Evolutionary conservation across 805 yeast species (phyloP), one percentile per base, ranked within the genome.

Genomic region (Candida arabinofermentans): DNA sequence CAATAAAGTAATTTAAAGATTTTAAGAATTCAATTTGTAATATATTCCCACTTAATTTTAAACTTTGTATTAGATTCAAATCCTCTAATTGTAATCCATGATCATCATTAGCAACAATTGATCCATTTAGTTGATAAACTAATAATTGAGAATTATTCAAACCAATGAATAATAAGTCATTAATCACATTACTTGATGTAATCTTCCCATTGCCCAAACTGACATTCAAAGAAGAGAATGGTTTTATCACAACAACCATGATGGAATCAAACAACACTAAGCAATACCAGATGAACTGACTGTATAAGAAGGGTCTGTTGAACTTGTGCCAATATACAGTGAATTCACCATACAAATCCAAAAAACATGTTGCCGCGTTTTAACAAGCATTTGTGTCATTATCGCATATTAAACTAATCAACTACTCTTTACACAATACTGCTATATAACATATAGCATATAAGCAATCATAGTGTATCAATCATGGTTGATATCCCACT

Each of bases 1-100:
- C 50, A 2, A 65, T 51, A 27, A 70, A 39, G 19, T 57, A 57
- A 14, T 61, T 59, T 19, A 66, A 52, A 22, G 55, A 58, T 9
- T 60, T 51, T 24, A 69, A 37, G 10, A 61, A 52, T 16, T 58
- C 66, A 16, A 70, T 46, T 41, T 65, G 62, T 2, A 54, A 54
- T 16, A 65, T 58, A 9, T 66, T 26, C 9, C 51, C 43, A 1
- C 48, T 24, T 18, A 55, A 27, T 16, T 44, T 34, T 10, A 47
- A 31, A n/a, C 40, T 39, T 27, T 38, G 49, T 16, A 54, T 39
- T 40, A 51, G 34, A 17, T 44, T 47, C 26, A 53, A 23, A n/a
- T 50, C 54, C 35, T 56, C 60, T 10, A 18, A 34, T 5, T 24
- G 22, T 12, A 23, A 18, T 13, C 30, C 27, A 2, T 26, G n/a